Evolutionary conservation across 495 filamentous ascomycete genomes (phyloP).

Genomic region (Cairneyella variabilis): DNA sequence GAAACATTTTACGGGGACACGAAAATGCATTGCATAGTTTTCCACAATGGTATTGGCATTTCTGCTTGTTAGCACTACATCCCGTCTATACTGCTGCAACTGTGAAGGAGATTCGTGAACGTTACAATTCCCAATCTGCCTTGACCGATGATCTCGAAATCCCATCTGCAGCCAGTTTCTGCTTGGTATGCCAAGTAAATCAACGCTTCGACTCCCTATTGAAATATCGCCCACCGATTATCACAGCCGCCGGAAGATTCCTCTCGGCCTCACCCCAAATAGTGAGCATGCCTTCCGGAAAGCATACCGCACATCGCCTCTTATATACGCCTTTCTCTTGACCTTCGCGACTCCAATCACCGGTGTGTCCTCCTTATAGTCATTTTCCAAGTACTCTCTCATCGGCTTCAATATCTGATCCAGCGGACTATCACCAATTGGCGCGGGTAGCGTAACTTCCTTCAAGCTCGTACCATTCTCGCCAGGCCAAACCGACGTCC

Average conservation of each 20-base stretch:
- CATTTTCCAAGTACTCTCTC: slow-evolving; percentile 17
- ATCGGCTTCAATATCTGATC: slow-evolving; percentile 20
- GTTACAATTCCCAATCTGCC: no score
- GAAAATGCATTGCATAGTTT: no score
- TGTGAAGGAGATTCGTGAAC: no score
- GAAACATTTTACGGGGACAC: no score
- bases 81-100: no score
- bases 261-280: slow-evolving; percentile 21
- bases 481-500: slow-evolving; percentile 27
- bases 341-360: slow-evolving; percentile 17
- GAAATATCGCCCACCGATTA: neutral
- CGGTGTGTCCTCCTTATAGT: slow-evolving; percentile 15
- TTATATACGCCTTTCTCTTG: slow-evolving; percentile 19
- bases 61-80: no score
- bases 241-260: slow-evolving; percentile 21
- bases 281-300: slow-evolving; percentile 23
- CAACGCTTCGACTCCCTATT: no score
- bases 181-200: no score
- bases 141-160: no score
- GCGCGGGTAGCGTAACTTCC: neutral
- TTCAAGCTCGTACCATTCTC: slow-evolving; percentile 22
- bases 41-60: no score
- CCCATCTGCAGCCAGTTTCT: no score
- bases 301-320: slow-evolving; percentile 23
- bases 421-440: neutral